Evolutionary conservation across 768 basidiomycete species (phyloP), one percentile per base, ranked within the genome.

Genomic region (Naematelia aurantialba): DNA sequence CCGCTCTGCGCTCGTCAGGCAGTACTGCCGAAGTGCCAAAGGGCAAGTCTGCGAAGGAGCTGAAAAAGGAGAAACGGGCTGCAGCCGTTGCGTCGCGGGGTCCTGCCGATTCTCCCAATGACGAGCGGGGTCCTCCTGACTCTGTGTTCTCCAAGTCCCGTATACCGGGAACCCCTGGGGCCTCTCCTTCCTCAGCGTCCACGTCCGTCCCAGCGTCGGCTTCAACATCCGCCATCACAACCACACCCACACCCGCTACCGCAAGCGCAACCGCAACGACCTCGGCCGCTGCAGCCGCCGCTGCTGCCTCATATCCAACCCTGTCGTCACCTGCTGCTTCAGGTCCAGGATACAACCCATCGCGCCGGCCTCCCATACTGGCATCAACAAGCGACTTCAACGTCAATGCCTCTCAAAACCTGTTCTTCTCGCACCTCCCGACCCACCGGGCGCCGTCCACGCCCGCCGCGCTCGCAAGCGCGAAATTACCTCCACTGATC

Each of bases 401-500:
- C 47, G 27, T 56, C 49, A 22, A 54, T 51, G 56, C 57, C 8
- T 50, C 64, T 26, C 62, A 68, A 42, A 58, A 64, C 29, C 58
- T 60, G 17, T 70, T 76, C 57, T 75, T 75, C 65, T 68, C 70
- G 11, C 75, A 76, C 60, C 58, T 76, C 14, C 73, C 75, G 1
- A 58, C 61, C n/a, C 67, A 70, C 42, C 55, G 34, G 39, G 42
- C 55, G 5, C 69, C 67, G 4, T 31, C 55, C 27, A 73, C 69
- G 2, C 45, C 72, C 11, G 31, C 59, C 46, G 68, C 72, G 3
- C 45, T 66, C 31, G 60, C 31, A 17, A 59, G 55, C 4, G 57
- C 55, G 21, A 75, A 72, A 69, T 88, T 98, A 42, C 96, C 98
- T 73, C 96, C 93, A 26, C 85, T 84, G 19, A 86, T 98, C 66